These are phyloP conservation scores for Russula sp. DNA, from an alignment of 768 basidiomycete genomes.

Conservation along the genomic window DNA sequence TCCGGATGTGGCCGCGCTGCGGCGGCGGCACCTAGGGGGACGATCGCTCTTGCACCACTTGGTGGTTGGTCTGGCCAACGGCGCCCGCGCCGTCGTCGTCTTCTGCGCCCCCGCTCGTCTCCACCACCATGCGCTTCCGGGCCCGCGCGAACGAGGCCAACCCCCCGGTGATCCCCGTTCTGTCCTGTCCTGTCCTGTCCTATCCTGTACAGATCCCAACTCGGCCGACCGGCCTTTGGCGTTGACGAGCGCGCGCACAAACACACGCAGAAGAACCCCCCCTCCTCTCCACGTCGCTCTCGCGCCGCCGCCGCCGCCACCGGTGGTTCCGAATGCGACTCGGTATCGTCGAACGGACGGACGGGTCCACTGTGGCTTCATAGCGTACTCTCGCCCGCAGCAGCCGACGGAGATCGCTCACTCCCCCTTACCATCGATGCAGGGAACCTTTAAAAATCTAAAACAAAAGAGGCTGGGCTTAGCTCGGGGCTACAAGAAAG, in stretches of 20 bases:
- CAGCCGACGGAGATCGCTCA: neutral
- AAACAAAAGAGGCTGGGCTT: neutral
- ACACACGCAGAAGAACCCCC: neutral
- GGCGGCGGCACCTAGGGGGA: neutral
- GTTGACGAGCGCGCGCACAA: neutral
- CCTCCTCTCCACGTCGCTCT: neutral
- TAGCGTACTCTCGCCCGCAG: neutral
- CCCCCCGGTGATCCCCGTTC: neutral
- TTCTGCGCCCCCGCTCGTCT: neutral
- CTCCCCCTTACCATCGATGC: neutral
- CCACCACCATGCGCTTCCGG: neutral
- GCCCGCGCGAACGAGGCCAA: neutral
- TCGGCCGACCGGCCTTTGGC: neutral
- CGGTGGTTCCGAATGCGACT: neutral
- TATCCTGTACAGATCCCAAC: neutral
- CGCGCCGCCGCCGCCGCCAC: neutral
- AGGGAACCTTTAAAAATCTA: neutral
- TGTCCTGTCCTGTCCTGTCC: neutral
- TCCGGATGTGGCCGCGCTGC: conserved; percentile 6
- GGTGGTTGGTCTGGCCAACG: neutral
- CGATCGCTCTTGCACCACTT: neutral
- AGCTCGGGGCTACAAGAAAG: too few species aligned
- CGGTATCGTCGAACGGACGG: neutral
- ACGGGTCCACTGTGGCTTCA: neutral
- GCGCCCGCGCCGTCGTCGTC: neutral